Conservation (phyloP, 169 alveolate species). For the Plasmodium cynomolgi region DNA sequence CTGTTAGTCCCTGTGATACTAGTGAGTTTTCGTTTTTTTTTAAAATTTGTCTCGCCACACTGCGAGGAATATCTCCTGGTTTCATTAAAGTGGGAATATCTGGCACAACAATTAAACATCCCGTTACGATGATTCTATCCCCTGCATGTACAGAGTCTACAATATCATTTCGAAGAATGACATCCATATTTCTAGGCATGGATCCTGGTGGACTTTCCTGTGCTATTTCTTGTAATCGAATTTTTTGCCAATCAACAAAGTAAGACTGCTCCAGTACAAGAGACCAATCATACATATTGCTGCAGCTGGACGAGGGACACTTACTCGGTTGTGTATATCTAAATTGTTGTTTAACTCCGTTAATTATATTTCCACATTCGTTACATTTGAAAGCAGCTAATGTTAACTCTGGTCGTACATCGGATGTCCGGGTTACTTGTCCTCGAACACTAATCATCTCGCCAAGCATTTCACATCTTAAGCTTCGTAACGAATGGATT, state of each 20-base stretch:
- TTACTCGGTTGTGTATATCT: slow-evolving; percentile 91
- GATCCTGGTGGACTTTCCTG: slow-evolving; percentile 96
- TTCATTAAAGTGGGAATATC: slow-evolving; percentile 94
- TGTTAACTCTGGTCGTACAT: slow-evolving; percentile 96
- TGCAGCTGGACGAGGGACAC: slow-evolving; percentile 86
- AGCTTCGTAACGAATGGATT: slow-evolving; percentile 77
- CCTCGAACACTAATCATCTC: slow-evolving; percentile 94
- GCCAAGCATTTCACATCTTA: slow-evolving; percentile 93
- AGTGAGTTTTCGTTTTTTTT: slow-evolving; percentile 80
- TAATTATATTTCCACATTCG: slow-evolving; percentile 91
- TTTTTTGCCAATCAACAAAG: slow-evolving; percentile 96
- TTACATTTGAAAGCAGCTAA: slow-evolving; percentile 94
- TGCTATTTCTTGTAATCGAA: slow-evolving; percentile 94
- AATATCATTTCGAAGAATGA: slow-evolving; percentile 93
- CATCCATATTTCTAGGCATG: slow-evolving; percentile 97
- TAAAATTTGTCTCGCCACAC: slow-evolving; percentile 80
- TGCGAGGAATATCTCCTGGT: slow-evolving; percentile 95
- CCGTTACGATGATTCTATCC: slow-evolving; percentile 94
- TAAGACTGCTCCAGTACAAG: slow-evolving; percentile 89
- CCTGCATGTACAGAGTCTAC: slow-evolving; percentile 98
- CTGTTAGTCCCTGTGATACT: slow-evolving; percentile 91
- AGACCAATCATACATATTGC: slow-evolving; percentile 93
- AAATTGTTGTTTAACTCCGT: slow-evolving; percentile 94
- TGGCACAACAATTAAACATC: slow-evolving; percentile 95
- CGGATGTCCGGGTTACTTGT: slow-evolving; percentile 97